Base-by-base conservation (phyloP, 768 basidiomycete species). In the Amanita phalloides region DNA sequence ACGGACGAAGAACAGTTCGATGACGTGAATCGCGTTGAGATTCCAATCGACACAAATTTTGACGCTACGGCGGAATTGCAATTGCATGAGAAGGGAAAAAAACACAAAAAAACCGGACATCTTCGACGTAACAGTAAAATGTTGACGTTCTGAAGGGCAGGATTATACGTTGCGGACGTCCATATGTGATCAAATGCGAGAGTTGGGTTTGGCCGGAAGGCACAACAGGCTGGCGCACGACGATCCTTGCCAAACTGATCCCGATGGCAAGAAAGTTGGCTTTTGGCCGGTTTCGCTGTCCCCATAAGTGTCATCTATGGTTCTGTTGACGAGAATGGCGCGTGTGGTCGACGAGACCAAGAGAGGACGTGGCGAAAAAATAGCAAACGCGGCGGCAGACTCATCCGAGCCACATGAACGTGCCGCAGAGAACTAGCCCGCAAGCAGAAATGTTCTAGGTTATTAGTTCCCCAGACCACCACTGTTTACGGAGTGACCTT, bases 241-340 rank as follows among this genome's bases (percentile, higher is more conserved):
- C 43, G 58, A 38, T 41, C 60, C 64, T 17, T 59, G 53, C 68
- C 67, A 68, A 28, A 59, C 55, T 1, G 54, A 54, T 2, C 43
- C 56, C 0, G 55, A 1, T 0, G 70, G 70, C 0, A 52, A 23
- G 54, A 61, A 71, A 14, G 55, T 53, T 23, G 65, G 65, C 10
- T 45, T 45, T 6, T 39, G 25, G 3, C 60, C 57, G 21, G 66
- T 68, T 21, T 52, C 55, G 3, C 57, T 56, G 50, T 71, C 69
- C 4, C 68, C 68, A 47, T 60, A 57, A 14, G 58, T 58, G 55
- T 71, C 70, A 44, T 71, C 70, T 28, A 71, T 69, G 1, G 68
- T 69, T 20, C 60, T 53, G 54, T 69, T 69, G 9, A 61, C 61
- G 17, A 63, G 53, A 10, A n/a, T n/a, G n/a, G n/a, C n/a, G n/a